Evolutionary conservation across 192 early-diverging fungal species (phyloP), one percentile per base, ranked within the genome.

Genomic region (Kappamyces sp.): DNA sequence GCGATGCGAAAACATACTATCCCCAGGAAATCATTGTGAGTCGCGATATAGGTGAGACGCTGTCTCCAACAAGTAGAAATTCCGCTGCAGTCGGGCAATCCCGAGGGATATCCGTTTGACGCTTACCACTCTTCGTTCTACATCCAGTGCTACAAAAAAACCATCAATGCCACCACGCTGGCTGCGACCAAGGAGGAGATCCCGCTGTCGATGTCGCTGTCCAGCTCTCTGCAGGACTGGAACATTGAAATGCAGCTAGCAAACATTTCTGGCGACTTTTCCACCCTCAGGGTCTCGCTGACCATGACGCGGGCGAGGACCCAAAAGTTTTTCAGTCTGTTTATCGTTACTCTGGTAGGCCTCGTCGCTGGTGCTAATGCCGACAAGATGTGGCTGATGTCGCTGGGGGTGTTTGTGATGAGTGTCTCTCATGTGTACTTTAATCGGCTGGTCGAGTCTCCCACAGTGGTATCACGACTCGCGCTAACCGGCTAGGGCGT

Each of bases 281-380:
- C 31, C 14, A 39, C 12, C 14, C 36, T 53, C 5, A 32, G 5
- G 41, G 51, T n/a, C n/a, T 53, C 31, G 41, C 36, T 30, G 51
- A 39, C 45, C 1, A 22, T 55, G 4, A 40, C 55, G 4, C 31
- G 55, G 47, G 55, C 7, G n/a, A 14, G 30, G 14, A 39, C 31
- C 36, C 55, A 58, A 30, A 58, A 58, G 31, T 58, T 58, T 45
- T 58, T 58, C 36, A 46, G 43, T n/a, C 34, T 58, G 6, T 58
- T 45, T 8, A 58, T 58, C 30, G 12, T 32, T 1, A 9, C 36
- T 3, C 36, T 58, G 42, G 22, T 22, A 22, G 22, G 22, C 22
- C 22, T 22, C 22, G 22, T 22, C 22, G 22, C 22, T 22, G 22
- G 0, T 22, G 22, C 22, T 22, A 22, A 22, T 22, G 22, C 22